A percentile compares a stretch with the other conserved stretches of the same genome.
Evolutionary conservation across 129 eudicot species (phyloP).

Genomic region (Pseudognaphalium luteoalbum): DNA sequence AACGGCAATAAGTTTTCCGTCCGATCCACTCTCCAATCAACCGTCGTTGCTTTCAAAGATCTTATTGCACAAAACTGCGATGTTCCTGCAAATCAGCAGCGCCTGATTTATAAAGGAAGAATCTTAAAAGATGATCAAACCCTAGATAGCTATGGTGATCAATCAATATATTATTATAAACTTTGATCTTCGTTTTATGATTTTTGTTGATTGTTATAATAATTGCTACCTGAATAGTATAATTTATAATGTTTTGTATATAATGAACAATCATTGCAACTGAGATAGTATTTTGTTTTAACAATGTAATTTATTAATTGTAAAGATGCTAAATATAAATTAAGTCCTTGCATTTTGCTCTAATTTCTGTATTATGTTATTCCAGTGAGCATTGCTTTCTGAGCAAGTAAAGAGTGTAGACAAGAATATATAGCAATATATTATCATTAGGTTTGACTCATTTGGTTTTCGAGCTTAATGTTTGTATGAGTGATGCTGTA

Average conservation of each 20-base stretch:
- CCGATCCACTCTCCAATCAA: slow-evolving; percentile 50
- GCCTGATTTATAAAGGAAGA: slow-evolving; percentile 90
- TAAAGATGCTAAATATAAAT: not conserved
- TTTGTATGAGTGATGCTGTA: not conserved
- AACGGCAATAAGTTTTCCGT: slow-evolving; percentile 81
- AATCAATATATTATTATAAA: not conserved
- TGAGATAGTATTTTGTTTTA: not conserved
- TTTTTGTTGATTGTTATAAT: not conserved
- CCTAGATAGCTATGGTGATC: slow-evolving; percentile 75
- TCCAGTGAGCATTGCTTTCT: not conserved
- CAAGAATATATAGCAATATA: not conserved
- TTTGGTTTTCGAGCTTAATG: not conserved
- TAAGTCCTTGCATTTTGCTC: not conserved
- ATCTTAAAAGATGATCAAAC: slow-evolving; percentile 91
- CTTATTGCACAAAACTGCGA: slow-evolving; percentile 67
- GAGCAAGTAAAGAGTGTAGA: not conserved
- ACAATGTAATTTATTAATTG: not conserved
- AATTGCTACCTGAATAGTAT: not conserved
- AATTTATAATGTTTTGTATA: not conserved
- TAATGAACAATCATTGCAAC: not conserved
- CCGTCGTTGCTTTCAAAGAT: slow-evolving; percentile 56
- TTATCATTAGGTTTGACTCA: not conserved
- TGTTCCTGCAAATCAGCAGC: slow-evolving; percentile 77
- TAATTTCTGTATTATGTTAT: not conserved
- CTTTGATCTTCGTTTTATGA: not conserved